Conservation (phyloP, 2,329 filamentous ascomycete genomes). For the Aspergillus latus region DNA sequence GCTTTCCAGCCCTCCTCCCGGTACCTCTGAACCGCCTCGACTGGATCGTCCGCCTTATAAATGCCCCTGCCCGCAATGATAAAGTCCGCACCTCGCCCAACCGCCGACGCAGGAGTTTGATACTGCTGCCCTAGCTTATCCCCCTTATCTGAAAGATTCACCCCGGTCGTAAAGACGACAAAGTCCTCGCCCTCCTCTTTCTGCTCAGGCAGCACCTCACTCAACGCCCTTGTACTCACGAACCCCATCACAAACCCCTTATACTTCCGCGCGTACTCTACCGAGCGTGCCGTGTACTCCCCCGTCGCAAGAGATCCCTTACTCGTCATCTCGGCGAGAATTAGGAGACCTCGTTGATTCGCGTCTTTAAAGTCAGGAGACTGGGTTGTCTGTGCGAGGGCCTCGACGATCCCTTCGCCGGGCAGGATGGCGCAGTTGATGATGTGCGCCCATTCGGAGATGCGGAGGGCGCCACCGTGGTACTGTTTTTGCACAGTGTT, state of each 20-base stretch:
- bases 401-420: slow-evolving; percentile 50
- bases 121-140: slow-evolving; percentile 52
- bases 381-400: slow-evolving; percentile 44
- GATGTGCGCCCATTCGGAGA: slow-evolving; percentile 63
- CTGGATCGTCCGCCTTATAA: slow-evolving; percentile 46
- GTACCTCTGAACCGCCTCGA: slow-evolving; percentile 46
- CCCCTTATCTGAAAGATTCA: slow-evolving; percentile 49
- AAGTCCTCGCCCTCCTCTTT: slow-evolving; percentile 44
- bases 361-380: slow-evolving; percentile 36
- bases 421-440: slow-evolving; percentile 50
- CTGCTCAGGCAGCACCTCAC: slow-evolving; percentile 31
- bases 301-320: slow-evolving; percentile 50
- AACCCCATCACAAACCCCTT: slow-evolving; percentile 48
- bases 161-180: slow-evolving; percentile 50
- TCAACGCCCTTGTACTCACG: slow-evolving; percentile 45
- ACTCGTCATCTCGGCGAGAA: slow-evolving; percentile 53
- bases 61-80: slow-evolving; percentile 51
- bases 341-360: slow-evolving; percentile 45
- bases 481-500: slow-evolving; percentile 83
- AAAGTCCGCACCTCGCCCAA: slow-evolving; percentile 49
- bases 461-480: slow-evolving; percentile 69
- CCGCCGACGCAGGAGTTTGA: slow-evolving; percentile 47
- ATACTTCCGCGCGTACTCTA: slow-evolving; percentile 49
- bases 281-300: slow-evolving; percentile 45
- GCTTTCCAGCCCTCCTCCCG: slow-evolving; percentile 49